Conservation (phyloP, 2,329 filamentous ascomycete genomes). For the Colletotrichum paranaense region DNA sequence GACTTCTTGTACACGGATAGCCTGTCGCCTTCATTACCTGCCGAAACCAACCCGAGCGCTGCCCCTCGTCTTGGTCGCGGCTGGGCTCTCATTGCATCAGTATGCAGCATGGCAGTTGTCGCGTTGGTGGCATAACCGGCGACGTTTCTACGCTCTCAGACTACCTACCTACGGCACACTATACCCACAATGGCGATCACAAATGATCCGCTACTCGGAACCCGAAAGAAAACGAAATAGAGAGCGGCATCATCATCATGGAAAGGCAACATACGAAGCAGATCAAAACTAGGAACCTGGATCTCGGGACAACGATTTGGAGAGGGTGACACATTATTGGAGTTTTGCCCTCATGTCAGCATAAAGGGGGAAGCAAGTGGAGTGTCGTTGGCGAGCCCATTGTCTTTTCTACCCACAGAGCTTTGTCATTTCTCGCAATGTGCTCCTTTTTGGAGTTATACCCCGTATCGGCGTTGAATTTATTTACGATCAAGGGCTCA, state of each 20-base stretch:
- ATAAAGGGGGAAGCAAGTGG: background rate
- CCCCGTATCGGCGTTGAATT: conserved; percentile 16
- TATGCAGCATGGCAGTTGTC: conserved; percentile 20
- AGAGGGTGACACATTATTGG: background rate
- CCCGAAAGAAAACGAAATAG: too few relatives aligned
- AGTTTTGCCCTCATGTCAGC: background rate
- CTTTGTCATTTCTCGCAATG: conserved; percentile 5
- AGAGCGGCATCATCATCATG: background rate
- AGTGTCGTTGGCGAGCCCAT: background rate
- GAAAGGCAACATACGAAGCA: conserved; percentile 4
- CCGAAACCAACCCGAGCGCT: conserved; percentile 31
- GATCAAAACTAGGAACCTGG: background rate
- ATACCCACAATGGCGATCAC: background rate
- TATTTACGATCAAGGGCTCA: background rate
- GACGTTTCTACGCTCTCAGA: background rate
- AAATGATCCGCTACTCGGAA: background rate
- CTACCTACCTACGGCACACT: background rate
- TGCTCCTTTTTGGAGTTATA: conserved; percentile 20
- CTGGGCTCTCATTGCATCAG: conserved; percentile 15
- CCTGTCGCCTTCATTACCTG: conserved; percentile 19
- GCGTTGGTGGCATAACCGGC: background rate
- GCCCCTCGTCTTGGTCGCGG: conserved; percentile 16
- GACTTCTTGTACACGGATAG: conserved; percentile 34
- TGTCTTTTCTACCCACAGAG: background rate
- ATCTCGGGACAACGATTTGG: background rate